Percentiles rank a stretch among this genome's conserved stretches.
These are phyloP conservation scores for Przewalskia tangutica DNA, from an alignment of 257 asterid species.

Conservation along the genomic window DNA sequence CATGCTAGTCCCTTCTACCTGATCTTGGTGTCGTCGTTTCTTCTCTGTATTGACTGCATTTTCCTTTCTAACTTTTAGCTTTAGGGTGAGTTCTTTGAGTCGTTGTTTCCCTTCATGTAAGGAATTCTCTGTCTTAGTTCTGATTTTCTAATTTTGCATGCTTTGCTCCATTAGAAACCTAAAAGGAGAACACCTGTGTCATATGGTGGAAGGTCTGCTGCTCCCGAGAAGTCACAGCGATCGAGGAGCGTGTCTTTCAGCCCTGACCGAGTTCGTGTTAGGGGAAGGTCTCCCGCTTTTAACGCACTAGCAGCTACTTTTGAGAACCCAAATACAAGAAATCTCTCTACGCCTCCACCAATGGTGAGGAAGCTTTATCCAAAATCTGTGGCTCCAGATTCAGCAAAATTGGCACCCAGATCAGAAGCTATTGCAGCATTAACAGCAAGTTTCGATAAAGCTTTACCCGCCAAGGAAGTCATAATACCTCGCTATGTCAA, in stretches of 20 bases:
- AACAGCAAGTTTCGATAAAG: constrained; percentile 50
- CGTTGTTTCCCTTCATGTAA: not conserved
- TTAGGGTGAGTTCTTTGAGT: not conserved
- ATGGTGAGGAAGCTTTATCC: constrained; percentile 75
- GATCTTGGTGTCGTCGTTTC: not conserved
- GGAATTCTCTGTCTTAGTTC: not conserved
- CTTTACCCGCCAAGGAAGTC: constrained; percentile 50
- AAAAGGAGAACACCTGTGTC: constrained; percentile 68
- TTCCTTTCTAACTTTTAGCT: not conserved
- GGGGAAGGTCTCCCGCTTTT: constrained; percentile 99
- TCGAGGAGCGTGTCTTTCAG: constrained; percentile 96
- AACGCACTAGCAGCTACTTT: constrained; percentile 91
- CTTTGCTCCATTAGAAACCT: constrained; percentile 52
- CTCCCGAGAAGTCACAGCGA: constrained; percentile 81
- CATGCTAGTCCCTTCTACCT: not conserved
- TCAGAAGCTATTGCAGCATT: constrained; percentile 68
- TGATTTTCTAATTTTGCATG: constrained; percentile 5
- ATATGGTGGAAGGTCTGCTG: constrained; percentile 72
- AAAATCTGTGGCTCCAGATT: constrained; percentile 75
- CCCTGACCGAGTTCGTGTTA: constrained; percentile 95
- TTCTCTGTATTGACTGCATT: not conserved
- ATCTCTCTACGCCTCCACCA: constrained; percentile 95
- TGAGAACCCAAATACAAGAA: constrained; percentile 69
- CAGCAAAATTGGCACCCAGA: constrained; percentile 39
- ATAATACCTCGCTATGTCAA: constrained; percentile 53